Evolutionary conservation across 495 filamentous ascomycete genomes (phyloP).

Genomic region (Neurospora hispaniola): DNA sequence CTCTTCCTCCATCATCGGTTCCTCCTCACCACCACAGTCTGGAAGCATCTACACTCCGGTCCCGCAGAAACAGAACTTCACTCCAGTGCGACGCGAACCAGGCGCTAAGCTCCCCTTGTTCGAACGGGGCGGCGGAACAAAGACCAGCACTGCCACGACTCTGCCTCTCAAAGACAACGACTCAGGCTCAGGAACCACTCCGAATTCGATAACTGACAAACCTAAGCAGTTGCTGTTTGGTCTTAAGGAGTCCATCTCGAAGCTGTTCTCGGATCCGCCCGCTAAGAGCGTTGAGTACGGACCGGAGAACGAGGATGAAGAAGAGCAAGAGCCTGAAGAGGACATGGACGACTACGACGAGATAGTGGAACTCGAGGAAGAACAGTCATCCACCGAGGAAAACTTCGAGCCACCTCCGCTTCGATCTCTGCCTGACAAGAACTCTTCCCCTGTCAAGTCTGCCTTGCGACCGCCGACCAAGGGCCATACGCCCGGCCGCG

Average conservation of each 20-base stretch:
- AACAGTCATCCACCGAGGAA: constrained; percentile 6
- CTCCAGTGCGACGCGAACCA: constrained; percentile 29
- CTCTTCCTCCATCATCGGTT: neutral
- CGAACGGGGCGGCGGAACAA: constrained; percentile 5
- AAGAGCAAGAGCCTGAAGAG: neutral
- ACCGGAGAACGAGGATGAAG: constrained; percentile 3
- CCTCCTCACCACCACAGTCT: neutral
- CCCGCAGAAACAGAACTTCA: constrained; percentile 42
- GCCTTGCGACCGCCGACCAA: constrained; percentile 39
- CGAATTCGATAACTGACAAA: neutral
- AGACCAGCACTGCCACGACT: neutral
- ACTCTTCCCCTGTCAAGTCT: constrained; percentile 39
- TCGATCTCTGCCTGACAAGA: constrained; percentile 20
- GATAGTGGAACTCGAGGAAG: constrained; percentile 3
- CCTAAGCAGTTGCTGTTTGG: constrained; percentile 9
- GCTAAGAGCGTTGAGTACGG: neutral
- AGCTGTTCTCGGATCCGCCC: constrained; percentile 6
- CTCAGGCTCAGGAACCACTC: neutral
- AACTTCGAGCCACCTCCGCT: constrained; percentile 5
- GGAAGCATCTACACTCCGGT: constrained; percentile 8
- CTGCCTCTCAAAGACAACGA: neutral
- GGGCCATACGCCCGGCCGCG: constrained; percentile 27
- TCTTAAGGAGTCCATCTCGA: constrained; percentile 7
- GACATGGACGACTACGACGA: neutral
- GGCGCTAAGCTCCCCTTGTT: constrained; percentile 23